Evolutionary conservation across 2,329 filamentous ascomycete genomes (phyloP), one percentile per base, ranked within the genome.

Genomic region (Fusarium xyrophilum): DNA sequence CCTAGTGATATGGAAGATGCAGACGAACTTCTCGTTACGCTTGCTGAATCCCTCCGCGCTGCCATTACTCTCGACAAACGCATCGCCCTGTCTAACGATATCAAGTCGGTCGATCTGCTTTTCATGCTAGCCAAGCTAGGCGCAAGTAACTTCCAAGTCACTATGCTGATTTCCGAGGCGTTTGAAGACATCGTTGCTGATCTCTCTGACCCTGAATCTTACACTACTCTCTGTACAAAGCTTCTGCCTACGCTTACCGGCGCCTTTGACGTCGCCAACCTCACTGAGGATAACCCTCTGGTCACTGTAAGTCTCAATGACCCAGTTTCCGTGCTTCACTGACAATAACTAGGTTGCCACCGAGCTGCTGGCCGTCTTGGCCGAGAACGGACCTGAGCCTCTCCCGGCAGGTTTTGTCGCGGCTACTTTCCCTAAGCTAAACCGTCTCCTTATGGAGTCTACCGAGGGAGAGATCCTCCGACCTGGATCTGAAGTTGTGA

Each of bases 71-170:
- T 97, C 56, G 90, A 97, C 72, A 88, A 91, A 5, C 84, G 85
- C 19, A 88, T 96, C 55, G 90, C 92, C 25, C 85, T 97, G 25
- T 88, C 89, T 1, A 86, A 86, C 17, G 89, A 91, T 15, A 87
- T 91, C 46, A 87, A 89, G 59, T 93, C 95, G 25, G 83, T 97
- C 9, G 91, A 96, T 72, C 83, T 94, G 17, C 86, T 99, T 12
- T 98, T 99, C 81, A 88, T 91, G 55, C 88, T 98, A 63, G 95
- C 93, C 25, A 96, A 93, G 77, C 89, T 94, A 75, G 93, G 93
- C 30, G 92, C 95, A 0, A 88, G 87, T 64, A 98, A 97, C 80
- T 97, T 96, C 82, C 94, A 97, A 77, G 87, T 97, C 47, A 93
- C 91, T 1, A 90, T 94, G 82, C 83, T 97, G 53, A 91, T 98